Percentiles rank a stretch among this genome's conserved stretches.
phyloP scores from a whole-genome alignment of 192 early-diverging fungal genomes.

The Chytriomyces hyalinus region DNA sequence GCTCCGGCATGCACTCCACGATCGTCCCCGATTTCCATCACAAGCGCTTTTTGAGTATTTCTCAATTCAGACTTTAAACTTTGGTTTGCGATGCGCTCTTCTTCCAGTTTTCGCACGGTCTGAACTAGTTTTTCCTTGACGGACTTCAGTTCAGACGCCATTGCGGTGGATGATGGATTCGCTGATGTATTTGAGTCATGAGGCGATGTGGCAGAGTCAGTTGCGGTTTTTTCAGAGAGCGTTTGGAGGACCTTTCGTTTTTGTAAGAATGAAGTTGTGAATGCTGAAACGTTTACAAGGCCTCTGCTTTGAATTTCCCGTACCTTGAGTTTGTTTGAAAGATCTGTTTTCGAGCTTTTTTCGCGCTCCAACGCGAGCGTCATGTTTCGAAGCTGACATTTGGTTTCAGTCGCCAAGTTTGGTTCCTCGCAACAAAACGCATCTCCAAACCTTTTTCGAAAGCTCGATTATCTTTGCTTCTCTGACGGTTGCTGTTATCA shows the following conservation, averaged over 20 bases:
- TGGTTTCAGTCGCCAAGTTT: background rate
- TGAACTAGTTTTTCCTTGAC: constrained; percentile 15
- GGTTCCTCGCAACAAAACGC: background rate
- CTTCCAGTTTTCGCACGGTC: constrained; percentile 18
- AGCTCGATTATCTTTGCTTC: constrained; percentile 34
- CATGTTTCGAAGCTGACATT: constrained; percentile 9
- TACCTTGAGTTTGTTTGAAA: constrained; percentile 30
- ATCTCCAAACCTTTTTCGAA: constrained; percentile 30
- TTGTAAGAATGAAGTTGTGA: too few relatives aligned
- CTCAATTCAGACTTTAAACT: constrained; percentile 12
- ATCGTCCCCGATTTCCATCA: constrained; percentile 19
- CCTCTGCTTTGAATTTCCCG: background rate
- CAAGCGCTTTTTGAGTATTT: constrained; percentile 33
- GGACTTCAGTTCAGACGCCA: background rate
- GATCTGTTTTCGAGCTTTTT: constrained; percentile 17
- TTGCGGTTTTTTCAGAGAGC: background rate
- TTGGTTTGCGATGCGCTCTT: constrained; percentile 19
- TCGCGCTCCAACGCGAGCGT: constrained; percentile 30
- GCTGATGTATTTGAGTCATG: background rate
- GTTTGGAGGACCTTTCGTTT: background rate
- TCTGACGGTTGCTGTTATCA: constrained; percentile 9
- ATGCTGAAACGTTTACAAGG: background rate
- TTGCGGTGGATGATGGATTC: background rate
- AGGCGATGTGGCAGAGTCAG: background rate
- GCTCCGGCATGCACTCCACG: background rate